Evolutionary conservation across 2,329 filamentous ascomycete species (phyloP).

Genomic region (Penicillium italicum): DNA sequence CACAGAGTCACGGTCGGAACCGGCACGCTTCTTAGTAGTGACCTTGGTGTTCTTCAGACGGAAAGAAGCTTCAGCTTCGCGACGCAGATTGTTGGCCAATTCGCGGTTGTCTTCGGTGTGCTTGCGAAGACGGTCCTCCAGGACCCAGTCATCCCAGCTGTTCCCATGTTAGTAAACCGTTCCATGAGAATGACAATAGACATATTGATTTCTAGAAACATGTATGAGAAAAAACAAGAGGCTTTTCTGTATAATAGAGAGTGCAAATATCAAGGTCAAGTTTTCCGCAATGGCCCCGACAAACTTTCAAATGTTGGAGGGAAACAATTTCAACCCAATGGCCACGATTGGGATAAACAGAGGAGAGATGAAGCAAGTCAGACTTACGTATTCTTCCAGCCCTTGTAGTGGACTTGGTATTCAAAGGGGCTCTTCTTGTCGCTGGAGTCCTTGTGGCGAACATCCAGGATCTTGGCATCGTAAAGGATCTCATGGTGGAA

Average conservation of each 20-base stretch:
- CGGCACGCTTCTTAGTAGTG: constrained; percentile 39
- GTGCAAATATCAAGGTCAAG: neutral
- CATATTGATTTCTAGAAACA: neutral
- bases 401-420: constrained; percentile 97
- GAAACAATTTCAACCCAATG: neutral
- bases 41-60: constrained; percentile 35
- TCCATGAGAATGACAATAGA: neutral
- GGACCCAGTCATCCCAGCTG: constrained; percentile 98
- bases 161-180: constrained; percentile 11
- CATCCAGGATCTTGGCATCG: constrained; percentile 90
- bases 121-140: constrained; percentile 88
- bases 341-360: neutral
- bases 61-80: constrained; percentile 39
- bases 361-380: constrained; percentile 12
- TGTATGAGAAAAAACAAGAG: neutral
- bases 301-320: neutral
- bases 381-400: constrained; percentile 93
- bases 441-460: constrained; percentile 58
- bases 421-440: constrained; percentile 73
- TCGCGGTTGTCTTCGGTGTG: constrained; percentile 93
- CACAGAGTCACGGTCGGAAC: constrained; percentile 43
- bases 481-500: constrained; percentile 97
- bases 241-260: neutral
- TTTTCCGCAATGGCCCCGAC: neutral
- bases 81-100: constrained; percentile 58